Evolutionary conservation across 805 yeast species (phyloP).

Genomic region (Helenozyma rhizophorensis): DNA sequence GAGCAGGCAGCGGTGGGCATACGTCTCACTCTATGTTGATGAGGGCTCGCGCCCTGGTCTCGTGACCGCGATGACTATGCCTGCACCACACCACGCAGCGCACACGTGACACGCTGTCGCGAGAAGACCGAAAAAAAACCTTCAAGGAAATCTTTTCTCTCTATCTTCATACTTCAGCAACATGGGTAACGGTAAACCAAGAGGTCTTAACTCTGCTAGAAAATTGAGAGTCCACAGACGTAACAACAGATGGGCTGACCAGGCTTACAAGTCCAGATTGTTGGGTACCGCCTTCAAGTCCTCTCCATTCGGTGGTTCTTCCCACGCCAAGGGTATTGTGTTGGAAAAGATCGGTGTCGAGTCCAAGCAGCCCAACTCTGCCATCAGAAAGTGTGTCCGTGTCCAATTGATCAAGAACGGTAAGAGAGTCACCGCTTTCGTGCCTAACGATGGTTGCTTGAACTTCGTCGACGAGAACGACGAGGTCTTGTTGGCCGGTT

Average conservation of each 20-base stretch:
- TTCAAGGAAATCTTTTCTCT: slow-evolving; percentile 6
- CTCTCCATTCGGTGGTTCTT: slow-evolving; percentile 99
- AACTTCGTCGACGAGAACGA: slow-evolving; percentile 99
- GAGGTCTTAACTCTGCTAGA: slow-evolving; percentile 99
- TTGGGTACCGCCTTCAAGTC: slow-evolving; percentile 99
- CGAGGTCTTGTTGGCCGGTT: slow-evolving; percentile 99
- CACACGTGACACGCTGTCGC: slow-evolving; percentile 6
- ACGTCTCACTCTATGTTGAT: too few species aligned
- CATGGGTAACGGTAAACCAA: slow-evolving; percentile 99
- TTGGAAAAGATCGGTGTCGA: slow-evolving; percentile 99
- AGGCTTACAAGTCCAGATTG: slow-evolving; percentile 96
- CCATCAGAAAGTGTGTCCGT: slow-evolving; percentile 99
- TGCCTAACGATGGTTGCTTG: slow-evolving; percentile 99
- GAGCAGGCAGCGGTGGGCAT: too few species aligned
- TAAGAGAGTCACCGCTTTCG: slow-evolving; percentile 99
- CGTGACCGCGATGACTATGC: too few species aligned
- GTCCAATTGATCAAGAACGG: slow-evolving; percentile 99
- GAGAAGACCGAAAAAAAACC: slow-evolving; percentile 9
- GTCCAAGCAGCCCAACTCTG: slow-evolving; percentile 99
- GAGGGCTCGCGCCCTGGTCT: too few species aligned
- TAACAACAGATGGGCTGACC: slow-evolving; percentile 99
- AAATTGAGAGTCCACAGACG: slow-evolving; percentile 99
- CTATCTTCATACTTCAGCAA: slow-evolving; percentile 29
- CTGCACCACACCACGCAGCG: slow-evolving; percentile 1
- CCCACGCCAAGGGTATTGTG: slow-evolving; percentile 99